Base-by-base conservation (phyloP, 2,329 filamentous ascomycete genomes). In the Fusarium anthophilum region DNA sequence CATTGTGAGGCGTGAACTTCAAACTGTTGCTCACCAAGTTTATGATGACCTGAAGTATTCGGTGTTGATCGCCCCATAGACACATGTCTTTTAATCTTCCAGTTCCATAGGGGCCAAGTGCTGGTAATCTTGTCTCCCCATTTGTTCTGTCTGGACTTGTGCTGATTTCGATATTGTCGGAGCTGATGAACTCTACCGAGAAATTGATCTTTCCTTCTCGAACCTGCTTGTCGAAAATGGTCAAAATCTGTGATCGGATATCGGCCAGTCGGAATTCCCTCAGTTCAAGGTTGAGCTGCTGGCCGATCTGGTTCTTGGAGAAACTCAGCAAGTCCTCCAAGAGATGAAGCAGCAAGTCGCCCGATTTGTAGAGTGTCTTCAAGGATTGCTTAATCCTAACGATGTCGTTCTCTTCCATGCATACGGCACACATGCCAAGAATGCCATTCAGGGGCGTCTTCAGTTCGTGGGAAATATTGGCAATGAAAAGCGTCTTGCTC, bases 361-460 rank as follows among this genome's bases (percentile, higher is more conserved):
- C 82, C 9, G 82, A 83, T 64, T 82, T 96, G 83, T 97, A 98
- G 26, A 98, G 91, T 24, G 95, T 94, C 77, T 94, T 93, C 10
- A 98, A 86, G 3, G 93, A 96, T 75, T 95, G 90, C 81, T 95
- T 95, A 73, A 98, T 91, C 74, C 92, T 90, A 38, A 87, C 82
- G 20, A 95, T 84, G 77, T 97, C 94, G 55, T 95, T 92, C 80
- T 98, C 95, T 73, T 95, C 93, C 94, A 98, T 96, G 82, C 94
- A 96, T 2, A 98, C 93, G 0, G 94, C 93, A 76, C 93, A 95
- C 92, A 98, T 96, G 67, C 96, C 96, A 78, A 99, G 87, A 55
- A 98, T 98, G 18, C 96, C 96, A 79, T 98, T 98, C 65, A 98
- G 87, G 0, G 96, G 96, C 3, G 96, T 99, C 80, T 98, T 97